Percentiles rank a stretch among this genome's conserved stretches.
Evolutionary conservation across 2,329 filamentous ascomycete genomes (phyloP).

Genomic region (Aureobasidium sp.): DNA sequence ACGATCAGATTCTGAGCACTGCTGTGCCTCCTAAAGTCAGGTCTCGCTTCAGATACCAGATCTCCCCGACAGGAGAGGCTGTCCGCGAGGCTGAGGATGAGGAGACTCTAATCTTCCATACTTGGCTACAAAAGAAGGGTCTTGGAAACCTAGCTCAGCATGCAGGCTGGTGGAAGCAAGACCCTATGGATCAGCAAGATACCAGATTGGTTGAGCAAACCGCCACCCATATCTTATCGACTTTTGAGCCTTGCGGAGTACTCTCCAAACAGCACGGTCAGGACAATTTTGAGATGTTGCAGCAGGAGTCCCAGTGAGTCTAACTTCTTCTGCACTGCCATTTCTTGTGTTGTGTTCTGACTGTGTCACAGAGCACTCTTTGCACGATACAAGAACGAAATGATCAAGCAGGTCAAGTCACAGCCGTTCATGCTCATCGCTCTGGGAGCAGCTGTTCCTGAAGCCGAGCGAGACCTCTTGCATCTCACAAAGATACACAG

Average conservation of each 20-base stretch:
- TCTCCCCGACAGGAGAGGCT: not conserved
- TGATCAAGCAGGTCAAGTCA: conserved; percentile 1
- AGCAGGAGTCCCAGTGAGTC: conserved; percentile 5
- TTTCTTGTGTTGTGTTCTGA: not conserved
- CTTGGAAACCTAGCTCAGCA: not conserved
- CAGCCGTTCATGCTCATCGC: conserved; percentile 5
- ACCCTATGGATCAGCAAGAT: not conserved
- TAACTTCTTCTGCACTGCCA: not conserved
- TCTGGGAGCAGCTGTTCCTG: not conserved
- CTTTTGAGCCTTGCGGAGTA: not conserved
- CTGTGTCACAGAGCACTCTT: not conserved
- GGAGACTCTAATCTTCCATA: not conserved
- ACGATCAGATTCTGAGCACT: not conserved
- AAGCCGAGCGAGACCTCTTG: not conserved
- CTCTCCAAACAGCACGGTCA: not conserved
- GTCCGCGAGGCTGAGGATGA: not conserved
- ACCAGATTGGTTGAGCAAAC: not conserved
- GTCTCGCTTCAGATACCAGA: not conserved
- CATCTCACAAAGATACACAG: conserved; percentile 8
- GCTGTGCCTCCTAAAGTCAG: not conserved
- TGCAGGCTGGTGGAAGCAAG: conserved; percentile 2
- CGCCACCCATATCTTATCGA: not conserved
- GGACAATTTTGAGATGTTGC: not conserved
- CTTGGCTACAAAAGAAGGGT: not conserved
- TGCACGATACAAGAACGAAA: not conserved